Evolutionary conservation across 2,329 filamentous ascomycete genomes (phyloP), one percentile per base, ranked within the genome.

Genomic region (Ilyonectria destructans): DNA sequence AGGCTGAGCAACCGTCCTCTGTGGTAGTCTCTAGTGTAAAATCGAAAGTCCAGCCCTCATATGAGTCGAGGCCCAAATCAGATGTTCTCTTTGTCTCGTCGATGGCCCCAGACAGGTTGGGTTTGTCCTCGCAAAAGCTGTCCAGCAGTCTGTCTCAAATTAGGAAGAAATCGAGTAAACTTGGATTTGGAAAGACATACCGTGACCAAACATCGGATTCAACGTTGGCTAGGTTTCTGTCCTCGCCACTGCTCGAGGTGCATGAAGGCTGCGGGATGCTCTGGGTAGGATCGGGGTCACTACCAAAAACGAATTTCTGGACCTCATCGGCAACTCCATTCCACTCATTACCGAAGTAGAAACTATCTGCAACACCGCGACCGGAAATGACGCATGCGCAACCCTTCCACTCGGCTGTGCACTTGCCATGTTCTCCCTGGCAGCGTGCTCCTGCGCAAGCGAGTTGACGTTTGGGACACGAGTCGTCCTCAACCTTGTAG

Each of bases 41-140:
- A n/a, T 45, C 26, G n/a, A 58, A 58, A 7, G 21, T 37, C 56
- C 56, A 58, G 21, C 19, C 56, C 23, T 29, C 15, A 12, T 46
- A 58, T 43, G 17, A 43, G n/a, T 45, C 31, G 13, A 58, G 13
- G 8, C 56, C 56, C 17, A 58, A 19, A 15, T 58, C 56, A 12
- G 56, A 46, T 6, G 21, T 31, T 12, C 19, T 58, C 43, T 12
- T 46, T 17, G 31, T 60, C 57, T 60, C 31, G 10, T 40, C n/a
- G 29, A 37, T 51, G 3, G 17, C 21, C 17, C 21, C 19, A 10
- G 31, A n/a, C 23, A 58, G 49, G 9, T 49, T 26, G 3, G 57
- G 46, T 13, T 60, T 60, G 29, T 46, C 33, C 57, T 60, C 33
- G 45, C 56, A 58, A 35, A 58, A 58, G 6, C 26, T 35, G 26